A percentile compares a stretch with the other conserved stretches of the same genome.
phyloP scores from a whole-genome alignment of 768 basidiomycete species.

The Tulasnella sp. region DNA sequence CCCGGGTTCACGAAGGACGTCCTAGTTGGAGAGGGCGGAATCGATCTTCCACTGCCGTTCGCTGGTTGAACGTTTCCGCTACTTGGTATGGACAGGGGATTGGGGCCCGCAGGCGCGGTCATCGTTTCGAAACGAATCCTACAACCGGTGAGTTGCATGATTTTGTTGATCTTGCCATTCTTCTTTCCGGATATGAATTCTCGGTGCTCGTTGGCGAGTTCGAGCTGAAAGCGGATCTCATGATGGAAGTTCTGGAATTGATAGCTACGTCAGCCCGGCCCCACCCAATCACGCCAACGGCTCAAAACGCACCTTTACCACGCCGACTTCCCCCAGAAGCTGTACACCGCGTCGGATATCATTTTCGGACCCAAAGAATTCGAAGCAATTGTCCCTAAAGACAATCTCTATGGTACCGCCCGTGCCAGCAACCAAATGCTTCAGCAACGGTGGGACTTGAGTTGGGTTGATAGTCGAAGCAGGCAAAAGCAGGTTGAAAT shows the following conservation, averaged over 20 bases:
- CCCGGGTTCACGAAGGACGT: too few species aligned
- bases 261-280: not conserved
- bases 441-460: slow-evolving; percentile 72
- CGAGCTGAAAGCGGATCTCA: slow-evolving; percentile 96
- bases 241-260: slow-evolving; percentile 70
- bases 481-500: slow-evolving; percentile 84
- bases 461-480: slow-evolving; percentile 67
- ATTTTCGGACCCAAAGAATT: slow-evolving; percentile 86
- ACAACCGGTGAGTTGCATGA: slow-evolving; percentile 93
- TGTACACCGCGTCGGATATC: slow-evolving; percentile 78
- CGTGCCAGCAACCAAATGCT: slow-evolving; percentile 57
- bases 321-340: slow-evolving; percentile 81
- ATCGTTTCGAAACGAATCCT: slow-evolving; percentile 99
- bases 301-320: slow-evolving; percentile 57
- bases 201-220: slow-evolving; percentile 92
- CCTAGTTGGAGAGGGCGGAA: not conserved
- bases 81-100: slow-evolving; percentile 21
- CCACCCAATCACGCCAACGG: not conserved
- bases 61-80: not conserved
- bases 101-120: slow-evolving; percentile 40
- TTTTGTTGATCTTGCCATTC: slow-evolving; percentile 99
- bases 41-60: not conserved
- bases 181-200: slow-evolving; percentile 99
- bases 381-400: slow-evolving; percentile 95
- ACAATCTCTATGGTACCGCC: slow-evolving; percentile 86